phyloP scores from a whole-genome alignment of 805 yeast species.

The Vanderwaltozyma polyspora region DNA sequence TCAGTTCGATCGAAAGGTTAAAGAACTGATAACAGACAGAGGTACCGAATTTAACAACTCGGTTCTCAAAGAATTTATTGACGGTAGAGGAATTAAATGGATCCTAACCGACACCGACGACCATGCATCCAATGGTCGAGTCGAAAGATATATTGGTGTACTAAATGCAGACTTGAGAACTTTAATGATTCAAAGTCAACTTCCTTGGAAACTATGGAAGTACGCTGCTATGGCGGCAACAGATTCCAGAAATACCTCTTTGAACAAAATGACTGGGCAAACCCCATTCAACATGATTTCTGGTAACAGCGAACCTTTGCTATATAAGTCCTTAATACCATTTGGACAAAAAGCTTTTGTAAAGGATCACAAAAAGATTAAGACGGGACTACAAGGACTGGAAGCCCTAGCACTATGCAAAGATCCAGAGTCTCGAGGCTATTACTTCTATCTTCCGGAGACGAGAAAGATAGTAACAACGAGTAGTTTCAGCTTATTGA shows the following conservation, averaged over 20 bases:
- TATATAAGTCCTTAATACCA: background rate
- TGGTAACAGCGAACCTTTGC: background rate
- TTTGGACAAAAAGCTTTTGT: background rate
- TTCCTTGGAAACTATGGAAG: constrained; percentile 2
- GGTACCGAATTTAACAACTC: constrained; percentile 6
- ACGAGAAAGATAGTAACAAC: background rate
- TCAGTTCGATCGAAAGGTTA: constrained; percentile 2
- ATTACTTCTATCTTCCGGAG: background rate
- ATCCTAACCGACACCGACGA: constrained; percentile 2
- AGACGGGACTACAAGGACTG: background rate
- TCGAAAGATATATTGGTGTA: constrained; percentile 4
- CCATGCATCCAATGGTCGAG: constrained; percentile 6
- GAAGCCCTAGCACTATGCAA: background rate
- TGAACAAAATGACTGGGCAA: background rate
- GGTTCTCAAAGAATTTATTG: background rate
- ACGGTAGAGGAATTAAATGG: constrained; percentile 1
- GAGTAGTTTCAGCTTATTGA: background rate
- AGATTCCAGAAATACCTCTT: background rate
- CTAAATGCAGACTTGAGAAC: constrained; percentile 2
- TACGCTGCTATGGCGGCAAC: constrained; percentile 4
- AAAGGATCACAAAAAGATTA: background rate
- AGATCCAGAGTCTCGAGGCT: background rate
- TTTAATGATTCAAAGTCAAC: background rate
- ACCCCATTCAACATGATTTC: background rate
- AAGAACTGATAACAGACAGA: constrained; percentile 4